Evolutionary conservation across 2,329 filamentous ascomycete genomes (phyloP), one percentile per base, ranked within the genome.

Genomic region (Herpotrichia juniperi): DNA sequence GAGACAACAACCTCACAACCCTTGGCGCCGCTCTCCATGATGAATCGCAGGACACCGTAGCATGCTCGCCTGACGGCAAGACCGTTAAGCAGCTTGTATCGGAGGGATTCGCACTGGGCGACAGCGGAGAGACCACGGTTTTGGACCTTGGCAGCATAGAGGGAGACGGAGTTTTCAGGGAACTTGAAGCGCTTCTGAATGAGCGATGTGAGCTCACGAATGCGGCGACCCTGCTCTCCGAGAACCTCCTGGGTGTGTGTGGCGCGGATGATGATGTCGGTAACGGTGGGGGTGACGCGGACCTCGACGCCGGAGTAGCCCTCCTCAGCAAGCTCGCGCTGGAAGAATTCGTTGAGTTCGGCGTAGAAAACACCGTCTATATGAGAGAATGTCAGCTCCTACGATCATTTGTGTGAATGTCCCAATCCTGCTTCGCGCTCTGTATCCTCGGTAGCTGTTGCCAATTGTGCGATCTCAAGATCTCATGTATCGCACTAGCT

Each of bases 151-250:
- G 94, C 96, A 83, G 94, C 94, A 81, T 99, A 99, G 77, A 99
- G 92, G 67, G 94, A 97, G 79, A 99, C 94, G 72, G 90, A 96
- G 90, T 97, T 97, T 86, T 97, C 93, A 82, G 94, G 93, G 89
- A 99, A 99, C 87, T 97, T 97, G 91, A 99, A 99, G 78, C 94
- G 93, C 90, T 99, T 97, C 87, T 99, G 96, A 87, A 99, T 99
- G 79, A 99, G 89, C 76, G 92, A 97, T 79, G 94, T 99, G 82
- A 99, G 92, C 87, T 99, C 94, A 81, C 94, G 93, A 82, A 99
- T 99, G 84, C 94, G 91, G 84, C 94, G 93, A 76, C 94, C 94
- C 87, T 99, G 94, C 89, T 99, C 94, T 78, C 94, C 94, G 76
- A 99, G 91, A 72, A 99, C 96, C 86, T 99, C 96, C 85, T 99